phyloP scores from a whole-genome alignment of 768 basidiomycete species.

The Wakefieldia striispora region DNA sequence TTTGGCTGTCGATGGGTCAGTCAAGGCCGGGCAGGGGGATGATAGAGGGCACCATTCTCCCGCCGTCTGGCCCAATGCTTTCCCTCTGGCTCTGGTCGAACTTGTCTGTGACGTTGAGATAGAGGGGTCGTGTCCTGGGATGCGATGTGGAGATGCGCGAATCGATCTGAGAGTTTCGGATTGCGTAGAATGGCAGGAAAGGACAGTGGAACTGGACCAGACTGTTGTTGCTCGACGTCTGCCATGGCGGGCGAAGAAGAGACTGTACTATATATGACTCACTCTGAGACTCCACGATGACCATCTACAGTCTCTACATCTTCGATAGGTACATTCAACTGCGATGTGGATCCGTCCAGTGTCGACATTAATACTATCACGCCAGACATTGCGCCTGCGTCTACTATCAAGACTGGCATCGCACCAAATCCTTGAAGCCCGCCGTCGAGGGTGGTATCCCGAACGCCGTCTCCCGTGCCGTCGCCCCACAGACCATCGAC shows the following conservation, averaged over 20 bases:
- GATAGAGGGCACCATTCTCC: slow-evolving; percentile 60
- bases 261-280: background rate
- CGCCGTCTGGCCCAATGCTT: slow-evolving; percentile 75
- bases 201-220: slow-evolving; percentile 51
- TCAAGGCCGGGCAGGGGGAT: background rate
- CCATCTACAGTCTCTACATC: slow-evolving; percentile 90
- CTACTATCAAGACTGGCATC: slow-evolving; percentile 96
- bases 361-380: background rate
- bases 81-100: slow-evolving; percentile 65
- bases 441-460: slow-evolving; percentile 74
- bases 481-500: slow-evolving; percentile 38
- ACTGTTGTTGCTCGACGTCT: background rate
- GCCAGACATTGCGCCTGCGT: slow-evolving; percentile 85
- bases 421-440: slow-evolving; percentile 67
- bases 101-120: slow-evolving; percentile 32
- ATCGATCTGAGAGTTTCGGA: slow-evolving; percentile 50
- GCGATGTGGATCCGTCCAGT: background rate
- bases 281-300: slow-evolving; percentile 52
- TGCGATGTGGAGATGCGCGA: slow-evolving; percentile 46
- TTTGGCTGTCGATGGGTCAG: slow-evolving; percentile 43
- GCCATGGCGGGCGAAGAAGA: slow-evolving; percentile 2
- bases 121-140: slow-evolving; percentile 3
- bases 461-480: slow-evolving; percentile 75
- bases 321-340: slow-evolving; percentile 65
- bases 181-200: slow-evolving; percentile 71